phyloP scores from a whole-genome alignment of 441 rosid genomes.

The Croton laevigatus region DNA sequence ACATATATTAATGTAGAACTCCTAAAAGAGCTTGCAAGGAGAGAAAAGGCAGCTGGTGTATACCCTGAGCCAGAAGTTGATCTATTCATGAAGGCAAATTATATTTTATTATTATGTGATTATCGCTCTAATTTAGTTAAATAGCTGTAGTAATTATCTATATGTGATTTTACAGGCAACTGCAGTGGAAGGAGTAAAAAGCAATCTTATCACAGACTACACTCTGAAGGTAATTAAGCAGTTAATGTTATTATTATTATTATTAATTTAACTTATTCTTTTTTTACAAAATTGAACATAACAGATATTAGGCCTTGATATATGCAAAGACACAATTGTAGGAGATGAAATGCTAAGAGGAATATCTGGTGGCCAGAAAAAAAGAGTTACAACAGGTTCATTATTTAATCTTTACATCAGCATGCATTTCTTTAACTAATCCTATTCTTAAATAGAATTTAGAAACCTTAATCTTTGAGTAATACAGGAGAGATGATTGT shows the following conservation, averaged over 20 bases:
- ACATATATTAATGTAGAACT: slow-evolving; percentile 12
- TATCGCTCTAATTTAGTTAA: too few species aligned
- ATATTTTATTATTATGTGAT: not conserved
- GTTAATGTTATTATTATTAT: not conserved
- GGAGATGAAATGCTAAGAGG: slow-evolving; percentile 94
- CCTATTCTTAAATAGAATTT: too few species aligned
- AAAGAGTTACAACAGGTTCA: slow-evolving; percentile 84
- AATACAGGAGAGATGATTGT: slow-evolving; percentile 84
- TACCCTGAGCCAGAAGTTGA: slow-evolving; percentile 32
- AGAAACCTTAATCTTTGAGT: not conserved
- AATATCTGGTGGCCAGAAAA: slow-evolving; percentile 88
- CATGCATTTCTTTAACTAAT: not conserved
- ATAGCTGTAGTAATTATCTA: too few species aligned
- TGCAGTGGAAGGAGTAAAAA: slow-evolving; percentile 20
- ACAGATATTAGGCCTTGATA: slow-evolving; percentile 87
- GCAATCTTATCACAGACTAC: slow-evolving; percentile 25
- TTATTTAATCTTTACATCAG: not conserved
- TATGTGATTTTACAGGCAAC: slow-evolving; percentile 24
- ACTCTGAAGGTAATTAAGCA: slow-evolving; percentile 23
- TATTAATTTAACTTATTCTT: not conserved
- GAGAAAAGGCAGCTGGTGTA: slow-evolving; percentile 31
- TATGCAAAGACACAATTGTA: slow-evolving; percentile 82
- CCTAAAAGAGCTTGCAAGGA: slow-evolving; percentile 27
- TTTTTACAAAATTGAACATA: not conserved
- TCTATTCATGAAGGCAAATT: slow-evolving; percentile 36